These are phyloP conservation scores for Pascua sp. DNA, from an alignment of 1,284 basidiomycete species.

Conservation along the genomic window DNA sequence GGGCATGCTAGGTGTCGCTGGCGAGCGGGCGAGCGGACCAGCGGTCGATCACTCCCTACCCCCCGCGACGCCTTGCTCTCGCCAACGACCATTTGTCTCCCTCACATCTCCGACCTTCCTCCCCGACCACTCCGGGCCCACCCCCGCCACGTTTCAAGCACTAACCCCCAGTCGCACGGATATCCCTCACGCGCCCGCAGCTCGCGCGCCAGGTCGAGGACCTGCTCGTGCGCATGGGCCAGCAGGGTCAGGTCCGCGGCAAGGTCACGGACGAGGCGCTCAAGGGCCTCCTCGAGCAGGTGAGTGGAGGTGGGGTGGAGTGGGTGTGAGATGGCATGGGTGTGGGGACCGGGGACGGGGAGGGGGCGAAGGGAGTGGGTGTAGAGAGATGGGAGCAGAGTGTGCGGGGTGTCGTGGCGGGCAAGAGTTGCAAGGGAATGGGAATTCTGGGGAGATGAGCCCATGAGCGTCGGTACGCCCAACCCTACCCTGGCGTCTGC, in stretches of 20 bases:
- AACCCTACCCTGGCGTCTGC: no score
- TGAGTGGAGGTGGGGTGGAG: constrained; percentile 39
- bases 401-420: no score
- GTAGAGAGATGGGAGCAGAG: no score
- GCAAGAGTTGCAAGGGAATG: no score
- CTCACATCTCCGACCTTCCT: not conserved
- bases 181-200: constrained; percentile 85
- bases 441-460: no score
- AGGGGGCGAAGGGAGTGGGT: no score
- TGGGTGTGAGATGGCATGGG: no score
- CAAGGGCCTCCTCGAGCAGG: constrained; percentile 89
- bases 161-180: constrained; percentile 67
- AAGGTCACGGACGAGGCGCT: constrained; percentile 83
- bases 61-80: not conserved
- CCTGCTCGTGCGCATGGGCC: constrained; percentile 84
- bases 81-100: not conserved
- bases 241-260: constrained; percentile 82
- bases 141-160: not conserved
- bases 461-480: no score
- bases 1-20: not conserved
- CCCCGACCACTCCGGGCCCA: not conserved
- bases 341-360: no score
- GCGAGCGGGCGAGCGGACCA: no score
- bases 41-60: not conserved
- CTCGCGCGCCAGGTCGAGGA: constrained; percentile 81